Evolutionary conservation across 78 protist genomes (phyloP), one percentile per base, ranked within the genome.

Genomic region (Dictyostelium firmibasis): DNA sequence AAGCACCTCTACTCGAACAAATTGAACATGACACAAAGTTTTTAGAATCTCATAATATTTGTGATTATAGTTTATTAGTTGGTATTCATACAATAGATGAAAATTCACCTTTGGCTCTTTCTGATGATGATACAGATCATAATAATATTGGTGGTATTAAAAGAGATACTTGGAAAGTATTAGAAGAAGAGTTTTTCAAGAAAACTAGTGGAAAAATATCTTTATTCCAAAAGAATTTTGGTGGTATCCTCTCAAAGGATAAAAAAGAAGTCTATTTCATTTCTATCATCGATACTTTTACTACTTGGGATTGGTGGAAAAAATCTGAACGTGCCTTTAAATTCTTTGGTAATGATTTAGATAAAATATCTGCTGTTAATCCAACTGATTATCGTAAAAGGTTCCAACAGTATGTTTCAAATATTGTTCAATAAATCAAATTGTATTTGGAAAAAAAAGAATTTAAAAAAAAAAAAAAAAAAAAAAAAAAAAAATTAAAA

Each of bases 31-130:
- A 92, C 50, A 86, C 91, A 2, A 79, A 77, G 23, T 64, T 79
- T 25, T 27, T 92, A 13, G 96, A 92, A 27, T 83, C 96, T 36
- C 79, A 92, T 14, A 82, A 82, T 67, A 92, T 92, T 5, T 92
- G 96, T 60, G 96, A 92, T 83, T 92, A 92, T 70, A 92, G 96
- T 86, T 38, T 92, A 25, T 43, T 92, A 53, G 88, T 92, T 23
- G 96, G 96, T 50, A 75, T 85, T n/a, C 96, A 92, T 53, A 25
- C 64, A 23, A 79, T 92, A 1, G 86, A 79, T 53, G 91, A 84
- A 67, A 29, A 74, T 60, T 85, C 91, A 36, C 88, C 92, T 9
- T 33, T 85, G 25, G 96, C 91, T n/a, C 72, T 92, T 3, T 38
- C 82, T 10, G 96, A 81, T n/a, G 79, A 33, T 6, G 25, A 72